Conservation (phyloP, 2,329 filamentous ascomycete genomes). For the Macrophomina pseudophaseolina region DNA sequence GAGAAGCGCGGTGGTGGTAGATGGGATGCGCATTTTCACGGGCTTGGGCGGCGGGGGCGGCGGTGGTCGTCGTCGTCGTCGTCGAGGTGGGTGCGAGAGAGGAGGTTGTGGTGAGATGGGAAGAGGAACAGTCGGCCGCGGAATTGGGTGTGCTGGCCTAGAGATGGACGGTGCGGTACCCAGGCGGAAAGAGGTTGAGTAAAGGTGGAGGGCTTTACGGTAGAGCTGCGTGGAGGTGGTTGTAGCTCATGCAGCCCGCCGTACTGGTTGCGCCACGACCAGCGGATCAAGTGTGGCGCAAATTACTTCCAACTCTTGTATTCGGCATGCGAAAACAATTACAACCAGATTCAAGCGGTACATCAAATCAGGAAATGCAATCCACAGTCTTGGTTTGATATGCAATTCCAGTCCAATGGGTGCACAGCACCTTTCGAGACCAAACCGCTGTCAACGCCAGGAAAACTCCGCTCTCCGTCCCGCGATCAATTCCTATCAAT, state of each 20-base stretch:
- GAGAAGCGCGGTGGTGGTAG: background rate
- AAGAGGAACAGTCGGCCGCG: too few species aligned
- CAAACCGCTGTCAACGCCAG: background rate
- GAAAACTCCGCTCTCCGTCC: background rate
- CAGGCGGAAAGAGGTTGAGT: background rate
- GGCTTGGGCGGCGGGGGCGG: too few species aligned
- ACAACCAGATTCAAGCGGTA: too few species aligned
- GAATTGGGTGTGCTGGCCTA: background rate
- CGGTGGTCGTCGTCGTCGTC: too few species aligned
- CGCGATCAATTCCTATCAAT: background rate
- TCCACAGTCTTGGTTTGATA: too few species aligned
- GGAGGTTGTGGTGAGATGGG: background rate
- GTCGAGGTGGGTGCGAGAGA: background rate
- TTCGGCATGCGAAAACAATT: too few species aligned
- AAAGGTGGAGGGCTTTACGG: background rate
- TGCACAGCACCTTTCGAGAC: background rate
- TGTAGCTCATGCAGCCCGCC: conserved; percentile 2
- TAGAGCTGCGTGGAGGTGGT: conserved; percentile 19
- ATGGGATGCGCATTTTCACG: background rate
- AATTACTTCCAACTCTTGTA: too few species aligned
- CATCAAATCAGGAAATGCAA: too few species aligned
- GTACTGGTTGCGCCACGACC: background rate
- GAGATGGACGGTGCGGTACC: background rate
- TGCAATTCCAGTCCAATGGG: background rate
- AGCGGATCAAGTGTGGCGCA: too few species aligned